Percentiles rank a stretch among this genome's conserved stretches.
Evolutionary conservation across 805 yeast genomes (phyloP).

Genomic region (Kodamaea nitidulidarum): DNA sequence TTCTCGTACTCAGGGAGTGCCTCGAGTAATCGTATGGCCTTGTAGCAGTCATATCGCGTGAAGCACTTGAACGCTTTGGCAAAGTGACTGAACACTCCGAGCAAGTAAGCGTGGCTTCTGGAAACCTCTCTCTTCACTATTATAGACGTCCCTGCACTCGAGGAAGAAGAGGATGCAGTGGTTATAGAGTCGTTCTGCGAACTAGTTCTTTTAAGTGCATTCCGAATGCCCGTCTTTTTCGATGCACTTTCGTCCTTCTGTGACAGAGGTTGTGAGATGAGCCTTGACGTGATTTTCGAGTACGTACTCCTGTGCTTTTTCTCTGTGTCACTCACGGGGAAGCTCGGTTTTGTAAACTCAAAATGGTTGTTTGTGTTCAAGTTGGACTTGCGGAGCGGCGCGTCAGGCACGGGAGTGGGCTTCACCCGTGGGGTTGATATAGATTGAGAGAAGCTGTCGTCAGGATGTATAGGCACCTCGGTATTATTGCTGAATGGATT

Average conservation of each 20-base stretch:
- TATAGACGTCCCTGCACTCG: slow-evolving; percentile 7
- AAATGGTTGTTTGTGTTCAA: slow-evolving; percentile 17
- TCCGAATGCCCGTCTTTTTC: slow-evolving; percentile 7
- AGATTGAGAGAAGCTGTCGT: slow-evolving; percentile 21
- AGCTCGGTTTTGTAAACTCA: slow-evolving; percentile 31
- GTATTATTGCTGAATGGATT: slow-evolving; percentile 34
- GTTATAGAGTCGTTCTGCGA: slow-evolving; percentile 6
- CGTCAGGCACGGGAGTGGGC: slow-evolving; percentile 28
- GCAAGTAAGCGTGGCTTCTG: slow-evolving; percentile 38
- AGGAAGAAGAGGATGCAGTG: slow-evolving; percentile 6
- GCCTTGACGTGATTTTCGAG: slow-evolving; percentile 45
- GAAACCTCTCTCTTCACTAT: slow-evolving; percentile 23
- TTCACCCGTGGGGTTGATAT: slow-evolving; percentile 29
- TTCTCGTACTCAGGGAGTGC: slow-evolving; percentile 59
- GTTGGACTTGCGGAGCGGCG: slow-evolving; percentile 33
- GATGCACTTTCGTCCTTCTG: slow-evolving; percentile 8
- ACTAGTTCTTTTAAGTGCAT: slow-evolving; percentile 6
- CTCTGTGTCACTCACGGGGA: slow-evolving; percentile 16
- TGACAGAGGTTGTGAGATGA: slow-evolving; percentile 32
- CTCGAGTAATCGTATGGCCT: slow-evolving; percentile 68
- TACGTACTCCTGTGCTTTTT: slow-evolving; percentile 31
- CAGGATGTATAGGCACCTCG: slow-evolving; percentile 19
- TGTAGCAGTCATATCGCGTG: slow-evolving; percentile 68
- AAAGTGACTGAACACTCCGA: slow-evolving; percentile 47
- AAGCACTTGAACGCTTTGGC: slow-evolving; percentile 61